Base-by-base conservation (phyloP, 2,329 filamentous ascomycete genomes). In the Pyrenophora teres region DNA sequence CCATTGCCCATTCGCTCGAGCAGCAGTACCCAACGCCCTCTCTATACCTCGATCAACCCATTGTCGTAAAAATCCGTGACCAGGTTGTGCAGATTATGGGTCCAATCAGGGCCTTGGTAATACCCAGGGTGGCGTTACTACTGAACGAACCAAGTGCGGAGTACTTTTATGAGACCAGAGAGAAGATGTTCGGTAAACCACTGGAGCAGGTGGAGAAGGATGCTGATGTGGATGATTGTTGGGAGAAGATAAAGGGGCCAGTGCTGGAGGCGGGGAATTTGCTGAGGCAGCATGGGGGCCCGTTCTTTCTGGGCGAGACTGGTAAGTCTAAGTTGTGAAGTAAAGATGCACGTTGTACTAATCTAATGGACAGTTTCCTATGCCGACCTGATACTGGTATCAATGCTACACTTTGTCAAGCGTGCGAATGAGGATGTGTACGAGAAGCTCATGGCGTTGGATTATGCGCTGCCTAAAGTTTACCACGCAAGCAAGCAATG, bases 1-100 rank as follows among this genome's bases (percentile, higher is more conserved):
- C 74, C 37, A 90, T 91, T 56, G 84, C 82, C 12, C 59, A 66
- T 4, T 76, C 76, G 15, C 76, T 91, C 30, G 87, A 90, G 63
- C 73, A 78, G 46, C 72, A 74, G 0, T 76, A 88, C 57, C 87
- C 87, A 0, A 70, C 76, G 18, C 86, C 86, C 0, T 75, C 82
- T 0, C 67, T 88, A 1, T 79, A 82, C 55, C 74, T 89, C 2
- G 80, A 87, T 59, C 79, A 81, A 0, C 79, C 81, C 0, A 71
- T 79, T 33, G 74, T 81, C 1, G 37, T 69, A 33, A 77, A 76
- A 54, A 65, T 87, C 2, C 70, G 78, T 21, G 70, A 72, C 1
- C 57, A 79, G 8, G 64, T 83, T 19, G 16, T 48, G 0, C 54
- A 66, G 0, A 36, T 70, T 6, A 36, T 63, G 10, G 46, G 21